These are phyloP conservation scores for Rhynchosporium graminicola DNA, from an alignment of 2,329 filamentous ascomycete species.

Conservation along the genomic window DNA sequence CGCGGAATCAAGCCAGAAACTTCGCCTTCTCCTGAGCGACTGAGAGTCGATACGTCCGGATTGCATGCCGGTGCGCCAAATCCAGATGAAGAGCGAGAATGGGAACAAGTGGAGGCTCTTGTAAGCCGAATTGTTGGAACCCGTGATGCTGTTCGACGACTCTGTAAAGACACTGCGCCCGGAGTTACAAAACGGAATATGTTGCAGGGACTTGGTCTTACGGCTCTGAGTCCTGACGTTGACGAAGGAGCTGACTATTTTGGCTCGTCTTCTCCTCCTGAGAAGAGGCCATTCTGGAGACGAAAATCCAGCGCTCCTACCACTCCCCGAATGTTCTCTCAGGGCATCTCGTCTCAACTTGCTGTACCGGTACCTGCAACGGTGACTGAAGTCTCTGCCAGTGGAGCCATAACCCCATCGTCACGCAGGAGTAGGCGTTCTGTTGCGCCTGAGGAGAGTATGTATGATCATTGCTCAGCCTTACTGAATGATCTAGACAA, in stretches of 20 bases:
- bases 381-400: conserved; percentile 32
- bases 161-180: conserved; percentile 81
- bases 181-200: conserved; percentile 27
- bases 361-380: conserved; percentile 34
- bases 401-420: conserved; percentile 25
- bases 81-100: conserved; percentile 73
- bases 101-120: conserved; percentile 81
- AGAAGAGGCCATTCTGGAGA: conserved; percentile 87
- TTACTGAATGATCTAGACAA: conserved; percentile 83
- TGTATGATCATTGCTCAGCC: conserved; percentile 81
- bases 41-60: conserved; percentile 40
- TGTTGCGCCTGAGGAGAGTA: conserved; percentile 56
- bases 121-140: conserved; percentile 86
- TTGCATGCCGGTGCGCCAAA: conserved; percentile 31
- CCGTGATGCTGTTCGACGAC: conserved; percentile 80
- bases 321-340: conserved; percentile 33
- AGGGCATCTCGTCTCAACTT: conserved; percentile 36
- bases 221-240: conserved; percentile 39
- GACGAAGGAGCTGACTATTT: conserved; percentile 57
- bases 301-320: conserved; percentile 64
- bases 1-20: conserved; percentile 50
- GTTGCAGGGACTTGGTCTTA: conserved; percentile 43
- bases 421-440: conserved; percentile 23
- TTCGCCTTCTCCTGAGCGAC: conserved; percentile 35
- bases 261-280: conserved; percentile 47